Evolutionary conservation across 2,329 filamentous ascomycete genomes (phyloP), one percentile per base, ranked within the genome.

Genomic region (Mariannaea elegans): DNA sequence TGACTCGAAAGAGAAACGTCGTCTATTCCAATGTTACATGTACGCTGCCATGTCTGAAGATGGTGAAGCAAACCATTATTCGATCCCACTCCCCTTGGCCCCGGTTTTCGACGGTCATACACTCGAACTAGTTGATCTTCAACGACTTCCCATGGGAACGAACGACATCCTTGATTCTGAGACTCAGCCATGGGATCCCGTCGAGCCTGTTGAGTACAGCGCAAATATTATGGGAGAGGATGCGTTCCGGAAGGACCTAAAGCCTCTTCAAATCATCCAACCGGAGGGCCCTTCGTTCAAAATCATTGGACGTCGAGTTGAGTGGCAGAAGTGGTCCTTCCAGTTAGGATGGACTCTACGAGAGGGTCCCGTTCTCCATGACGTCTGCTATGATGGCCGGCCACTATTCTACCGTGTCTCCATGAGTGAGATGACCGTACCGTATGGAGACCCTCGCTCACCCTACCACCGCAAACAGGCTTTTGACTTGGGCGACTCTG

Each of bases 401-500:
- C 12, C 24, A 53, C 76, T 90, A 18, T 83, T 91, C 70, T 87
- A 91, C 73, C 81, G 89, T 1, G 71, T 91, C 14, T 84, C 84
- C 27, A 78, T 91, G 29, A 83, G 82, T 48, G 89, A 91, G 71
- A 91, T 91, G 89, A 83, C 84, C 18, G 86, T 90, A 0, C 86
- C 87, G 1, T 91, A 90, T 63, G 87, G 80, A 2, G 87, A 90
- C 64, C 85, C 84, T 7, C 82, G 88, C 3, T 75, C 79, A 6
- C 87, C 87, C 0, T 90, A 85, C 70, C 84, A 86, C 18, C 81
- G 87, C 34, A 91, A 91, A 69, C 84, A 29, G 8, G 89, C 89
- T 0, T 92, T 92, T 65, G 90, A 92, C 66, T 84, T 92, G 60
- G 90, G 90, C 7, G 88, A 92, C 59, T 87, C 84, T 10, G 89